Base-by-base conservation (phyloP, 805 yeast genomes). In the Spathaspora girioi region DNA sequence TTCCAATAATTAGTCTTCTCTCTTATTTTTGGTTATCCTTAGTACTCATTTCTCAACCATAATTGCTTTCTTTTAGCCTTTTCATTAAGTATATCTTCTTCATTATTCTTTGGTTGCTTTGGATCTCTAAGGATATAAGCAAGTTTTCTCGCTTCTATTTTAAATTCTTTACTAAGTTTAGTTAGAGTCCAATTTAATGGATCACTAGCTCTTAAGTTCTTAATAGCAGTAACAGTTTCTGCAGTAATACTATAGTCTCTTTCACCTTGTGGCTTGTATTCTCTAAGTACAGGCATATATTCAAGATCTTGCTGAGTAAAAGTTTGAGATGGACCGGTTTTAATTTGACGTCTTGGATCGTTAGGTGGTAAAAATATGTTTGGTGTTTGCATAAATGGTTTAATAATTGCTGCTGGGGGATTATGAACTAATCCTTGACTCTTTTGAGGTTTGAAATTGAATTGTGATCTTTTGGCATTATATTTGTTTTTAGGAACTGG, bases 121-220 rank as follows among this genome's bases (percentile, higher is more conserved):
- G 17, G 38, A 4, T 26, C 23, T 23, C 51, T 51, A 27, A 51
- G 40, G 40, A 51, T 47, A 38, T 51, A 45, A 7, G 18, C n/a
- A 20, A 51, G 42, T 32, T 48, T 48, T 5, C 31, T 38, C 41
- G 63, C 59, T 6, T 83, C 80, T 38, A 88, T 77, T 31, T 74
- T 68, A 63, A 76, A 89, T 66, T 82, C 75, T 54, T 75, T 68
- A 11, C 91, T 89, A 50, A 89, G 73, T 12, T 74, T 77, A 50
- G 79, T 76, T 55, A 86, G 77, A 14, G 90, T 83, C 82, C 89
- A 83, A 45, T 68, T 72, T 27, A 69, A 71, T 1, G 94, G 93
- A 59, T 87, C 81, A 40, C 69, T 63, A 12, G 58, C 52, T 61
- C 96, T 79, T 56, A 87, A 71, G 42, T 69, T 60, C 56, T 72